Base-by-base conservation (phyloP, 192 early-diverging fungal species). In the Polychytrium aggregatum region DNA sequence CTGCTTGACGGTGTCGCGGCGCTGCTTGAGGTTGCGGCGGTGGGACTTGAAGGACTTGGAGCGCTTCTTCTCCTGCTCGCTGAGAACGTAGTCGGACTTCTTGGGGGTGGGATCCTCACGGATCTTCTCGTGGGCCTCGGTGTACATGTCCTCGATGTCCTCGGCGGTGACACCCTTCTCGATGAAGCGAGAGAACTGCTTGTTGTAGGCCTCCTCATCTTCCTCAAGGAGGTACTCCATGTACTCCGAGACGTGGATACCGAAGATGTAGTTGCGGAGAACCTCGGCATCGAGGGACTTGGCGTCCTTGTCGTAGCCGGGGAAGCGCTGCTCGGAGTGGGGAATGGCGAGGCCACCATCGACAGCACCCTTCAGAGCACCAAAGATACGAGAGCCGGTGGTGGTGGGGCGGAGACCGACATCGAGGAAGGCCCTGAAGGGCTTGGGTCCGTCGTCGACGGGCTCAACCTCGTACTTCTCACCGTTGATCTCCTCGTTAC, bases 301-400 rank as follows among this genome's bases (percentile, higher is more conserved):
- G 57, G 73, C 60, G 65, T 83, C 81, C 41, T 72, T 56, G 75
- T 92, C 87, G 76, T 75, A 98, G 63, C 92, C 95, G 52, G 95
- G 92, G 87, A 98, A 96, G 66, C 95, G 86, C 65, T 80, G 80
- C 78, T 94, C 89, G 55, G 70, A 71, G 85, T 98, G 90, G 59
- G 95, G 95, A 64, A 98, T 82, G 70, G 82, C 83, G 62, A 98
- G 70, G 71, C 95, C 95, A 80, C 95, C 95, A 73, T 98, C 92
- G 50, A 86, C 90, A 53, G 92, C 95, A 82, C 95, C 95, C 86
- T 98, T 98, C 63, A 94, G 76, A 68, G 84, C 90, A 68, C 81
- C 95, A 54, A 98, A 98, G 61, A 96, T 81, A 80, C 87, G 86
- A 74, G 86, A 82, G 62, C 94, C 94, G 53, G 90, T 95, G 76